Base-by-base conservation (phyloP, 805 yeast genomes). In the Pichia phayaonensis region DNA sequence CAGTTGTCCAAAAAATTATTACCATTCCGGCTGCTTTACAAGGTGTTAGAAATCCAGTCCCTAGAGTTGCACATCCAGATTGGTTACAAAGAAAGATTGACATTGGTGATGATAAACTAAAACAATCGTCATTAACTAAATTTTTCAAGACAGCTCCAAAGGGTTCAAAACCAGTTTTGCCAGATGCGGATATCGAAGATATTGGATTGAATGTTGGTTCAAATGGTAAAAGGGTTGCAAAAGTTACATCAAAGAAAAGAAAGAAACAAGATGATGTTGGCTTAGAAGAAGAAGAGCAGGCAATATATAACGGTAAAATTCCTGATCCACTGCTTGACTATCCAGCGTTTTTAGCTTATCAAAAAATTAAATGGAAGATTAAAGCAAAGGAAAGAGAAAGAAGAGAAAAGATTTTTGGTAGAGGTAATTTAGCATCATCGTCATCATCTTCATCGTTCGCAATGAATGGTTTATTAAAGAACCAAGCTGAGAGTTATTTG, bases 1-100 rank as follows among this genome's bases (percentile, higher is more conserved):
- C 96, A 2, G 96, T 90, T 7, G 82, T 95, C 42, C 97, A 90
- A 65, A 94, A 95, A 68, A 89, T 94, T 59, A 87, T 94, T 58
- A 86, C 97, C 0, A 92, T 94, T 57, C 99, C 99, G 2, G 99
- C 99, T 5, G 98, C 97, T 7, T 72, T 92, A 49, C 99, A 94
- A 69, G 80, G 81, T 47, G 79, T 92, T 18, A 68, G 73, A 15
- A 95, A 94, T 61, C 99, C 99, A 0, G 97, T 95, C 42, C 97
- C 97, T 6, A 74, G 97, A 58, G 92, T 95, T 8, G 79, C 79
- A 4, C 97, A 92, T 61, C 99, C 99, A 0, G 94, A 84, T 29
- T 94, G 99, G 99, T 72, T 94, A 50, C 77, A 75, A 52, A 82
- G 76, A 57, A 77, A 76, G 52, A 80, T 92, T 48, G 73, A 75